Base-by-base conservation (phyloP, 108 stramenopile genomes). In the Nitzschia inconspicua region DNA sequence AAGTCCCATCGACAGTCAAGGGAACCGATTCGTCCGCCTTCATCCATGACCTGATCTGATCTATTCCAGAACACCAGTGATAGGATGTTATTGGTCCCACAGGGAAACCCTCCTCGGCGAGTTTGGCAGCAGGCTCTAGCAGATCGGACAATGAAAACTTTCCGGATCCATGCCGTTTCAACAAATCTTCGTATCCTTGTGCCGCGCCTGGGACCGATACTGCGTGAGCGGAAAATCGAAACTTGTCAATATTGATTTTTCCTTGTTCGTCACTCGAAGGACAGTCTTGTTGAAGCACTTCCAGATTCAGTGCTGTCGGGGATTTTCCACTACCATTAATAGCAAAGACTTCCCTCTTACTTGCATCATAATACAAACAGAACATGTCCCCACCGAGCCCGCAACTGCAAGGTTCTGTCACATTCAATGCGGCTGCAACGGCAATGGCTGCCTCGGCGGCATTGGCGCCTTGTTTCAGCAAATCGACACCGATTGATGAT, bases 161-260 rank as follows among this genome's bases (percentile, higher is more conserved):
- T 16, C 94, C 94, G 4, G 85, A 84, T 7, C 85, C 86, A 72
- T 80, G 84, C 42, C 47, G 64, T 37, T 40, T 18, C 37, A 72
- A 51, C 19, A 80, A 70, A 74, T 96, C 96, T 50, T 85, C 86
- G 88, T 95, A 98, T 3, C 89, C 95, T n/a, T 72, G 73, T 10
- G 97, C 98, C 4, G 98, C 91, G 9, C 98, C 98, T 10, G 98
- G 98, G 13, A 98, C 96, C 27, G 98, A 97, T 3, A 97, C 82
- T 11, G 85, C 68, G 64, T 91, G 86, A 2, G 87, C 68, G 42
- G 88, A 82, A 42, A 51, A 63, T 26, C 44, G 29, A 66, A 80
- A 86, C 9, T 35, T 22, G 11, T 64, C 47, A 16, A 26, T 14
- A 31, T 55, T 23, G 11, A 61, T 34, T 7, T 40, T 6, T 37